Evolutionary conservation across 768 basidiomycete genomes (phyloP).

Genomic region (Suillus hirtellus): DNA sequence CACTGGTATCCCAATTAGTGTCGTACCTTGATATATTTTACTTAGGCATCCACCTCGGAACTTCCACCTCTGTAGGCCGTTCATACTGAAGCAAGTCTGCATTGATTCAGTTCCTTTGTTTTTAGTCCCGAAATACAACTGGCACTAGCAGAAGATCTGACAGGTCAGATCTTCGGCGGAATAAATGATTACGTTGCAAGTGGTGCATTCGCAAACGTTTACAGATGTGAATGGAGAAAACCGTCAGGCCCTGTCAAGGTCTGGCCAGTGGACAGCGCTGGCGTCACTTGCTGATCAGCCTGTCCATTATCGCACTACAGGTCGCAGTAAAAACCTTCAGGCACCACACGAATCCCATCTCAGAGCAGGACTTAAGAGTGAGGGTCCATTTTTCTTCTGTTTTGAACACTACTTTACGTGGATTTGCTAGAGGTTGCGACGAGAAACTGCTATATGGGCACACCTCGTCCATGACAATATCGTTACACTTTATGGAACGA

Average conservation of each 20-base stretch:
- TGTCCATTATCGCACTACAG: neutral
- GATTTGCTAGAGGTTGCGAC: slow-evolving; percentile 15
- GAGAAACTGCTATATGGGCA: slow-evolving; percentile 23
- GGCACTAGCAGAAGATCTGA: neutral
- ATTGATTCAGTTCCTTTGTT: neutral
- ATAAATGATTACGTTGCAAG: neutral
- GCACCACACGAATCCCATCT: too few relatives aligned
- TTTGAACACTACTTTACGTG: neutral
- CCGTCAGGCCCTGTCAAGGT: neutral
- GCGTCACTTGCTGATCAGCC: neutral
- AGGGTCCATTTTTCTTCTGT: neutral
- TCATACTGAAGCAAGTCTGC: neutral
- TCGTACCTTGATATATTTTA: neutral
- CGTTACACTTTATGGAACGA: slow-evolving; percentile 18
- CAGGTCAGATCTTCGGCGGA: neutral
- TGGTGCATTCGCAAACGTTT: neutral
- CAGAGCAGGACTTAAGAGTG: neutral
- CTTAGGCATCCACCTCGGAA: neutral
- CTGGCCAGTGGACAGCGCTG: neutral
- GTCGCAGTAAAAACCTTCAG: slow-evolving; percentile 6
- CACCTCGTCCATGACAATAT: slow-evolving; percentile 22
- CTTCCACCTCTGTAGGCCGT: neutral
- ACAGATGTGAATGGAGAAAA: slow-evolving; percentile 3
- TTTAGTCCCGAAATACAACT: neutral
- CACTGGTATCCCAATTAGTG: neutral